Evolutionary conservation across 1,284 basidiomycete genomes (phyloP).

Genomic region (Marasmius sp.): DNA sequence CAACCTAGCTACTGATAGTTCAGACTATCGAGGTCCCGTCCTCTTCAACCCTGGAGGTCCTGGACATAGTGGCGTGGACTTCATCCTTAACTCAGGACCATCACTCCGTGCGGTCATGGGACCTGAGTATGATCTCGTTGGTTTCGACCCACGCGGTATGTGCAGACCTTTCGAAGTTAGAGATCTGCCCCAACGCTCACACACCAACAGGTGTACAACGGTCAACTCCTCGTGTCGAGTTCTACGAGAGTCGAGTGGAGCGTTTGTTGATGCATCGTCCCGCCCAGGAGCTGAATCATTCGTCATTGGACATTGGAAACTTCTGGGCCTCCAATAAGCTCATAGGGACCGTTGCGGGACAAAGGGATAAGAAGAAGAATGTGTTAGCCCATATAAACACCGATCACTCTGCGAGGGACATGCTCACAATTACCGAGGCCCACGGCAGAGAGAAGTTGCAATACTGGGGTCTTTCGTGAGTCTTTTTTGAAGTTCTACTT

Average conservation of each 20-base stretch:
- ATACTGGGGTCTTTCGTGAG: conserved; percentile 55
- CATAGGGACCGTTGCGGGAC: conserved; percentile 27
- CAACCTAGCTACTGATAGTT: conserved; percentile 16
- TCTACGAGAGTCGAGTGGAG: conserved; percentile 32
- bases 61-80: too few species aligned
- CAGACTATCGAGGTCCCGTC: conserved; percentile 43
- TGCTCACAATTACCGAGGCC: conserved; percentile 45
- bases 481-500: conserved; percentile 6
- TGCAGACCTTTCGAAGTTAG: background rate
- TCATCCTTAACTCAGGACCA: conserved; percentile 27
- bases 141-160: conserved; percentile 46
- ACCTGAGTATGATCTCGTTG: conserved; percentile 45
- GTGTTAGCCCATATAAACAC: conserved; percentile 40
- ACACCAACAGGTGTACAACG: conserved; percentile 30
- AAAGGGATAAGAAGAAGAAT: conserved; percentile 30
- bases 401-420: conserved; percentile 45
- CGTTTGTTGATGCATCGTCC: conserved; percentile 25
- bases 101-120: conserved; percentile 38
- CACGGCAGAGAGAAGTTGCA: conserved; percentile 44
- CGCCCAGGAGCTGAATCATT: conserved; percentile 19
- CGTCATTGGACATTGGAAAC: conserved; percentile 22
- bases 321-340: conserved; percentile 32
- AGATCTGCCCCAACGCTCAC: background rate
- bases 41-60: conserved; percentile 55
- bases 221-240: conserved; percentile 32